phyloP scores from a whole-genome alignment of 2,329 filamentous ascomycete genomes.

The Paraphaeosphaeria minitans region DNA sequence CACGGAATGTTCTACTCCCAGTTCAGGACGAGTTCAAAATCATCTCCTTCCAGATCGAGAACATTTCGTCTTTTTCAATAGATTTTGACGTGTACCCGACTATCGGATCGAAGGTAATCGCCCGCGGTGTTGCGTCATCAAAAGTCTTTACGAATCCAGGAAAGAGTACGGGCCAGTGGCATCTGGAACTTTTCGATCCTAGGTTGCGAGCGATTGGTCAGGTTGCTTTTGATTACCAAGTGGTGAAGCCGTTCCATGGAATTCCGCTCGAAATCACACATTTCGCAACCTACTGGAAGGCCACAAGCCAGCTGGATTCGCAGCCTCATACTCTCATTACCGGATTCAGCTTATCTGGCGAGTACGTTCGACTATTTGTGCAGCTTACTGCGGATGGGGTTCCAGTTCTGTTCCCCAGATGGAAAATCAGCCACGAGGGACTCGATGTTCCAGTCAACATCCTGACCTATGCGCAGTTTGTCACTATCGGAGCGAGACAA shows the following conservation, averaged over 20 bases:
- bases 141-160: constrained; percentile 78
- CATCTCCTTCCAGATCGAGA: constrained; percentile 95
- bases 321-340: constrained; percentile 88
- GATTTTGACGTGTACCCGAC: constrained; percentile 98
- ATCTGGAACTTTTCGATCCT: constrained; percentile 89
- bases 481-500: constrained; percentile 50
- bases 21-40: constrained; percentile 95
- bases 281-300: constrained; percentile 99
- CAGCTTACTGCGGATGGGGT: constrained; percentile 88
- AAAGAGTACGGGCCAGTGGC: constrained; percentile 79
- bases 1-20: constrained; percentile 91
- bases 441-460: constrained; percentile 83
- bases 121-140: constrained; percentile 89
- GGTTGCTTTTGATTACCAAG: constrained; percentile 91
- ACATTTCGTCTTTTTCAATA: constrained; percentile 86
- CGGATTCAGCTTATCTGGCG: constrained; percentile 92
- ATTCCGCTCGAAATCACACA: constrained; percentile 95
- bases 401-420: constrained; percentile 85
- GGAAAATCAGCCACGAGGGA: constrained; percentile 76
- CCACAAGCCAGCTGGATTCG: constrained; percentile 88
- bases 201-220: constrained; percentile 89
- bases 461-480: constrained; percentile 75
- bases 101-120: constrained; percentile 96
- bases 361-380: constrained; percentile 89
- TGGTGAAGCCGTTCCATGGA: constrained; percentile 94